phyloP scores from a whole-genome alignment of 1,284 basidiomycete genomes.

The Meira nashicola region DNA sequence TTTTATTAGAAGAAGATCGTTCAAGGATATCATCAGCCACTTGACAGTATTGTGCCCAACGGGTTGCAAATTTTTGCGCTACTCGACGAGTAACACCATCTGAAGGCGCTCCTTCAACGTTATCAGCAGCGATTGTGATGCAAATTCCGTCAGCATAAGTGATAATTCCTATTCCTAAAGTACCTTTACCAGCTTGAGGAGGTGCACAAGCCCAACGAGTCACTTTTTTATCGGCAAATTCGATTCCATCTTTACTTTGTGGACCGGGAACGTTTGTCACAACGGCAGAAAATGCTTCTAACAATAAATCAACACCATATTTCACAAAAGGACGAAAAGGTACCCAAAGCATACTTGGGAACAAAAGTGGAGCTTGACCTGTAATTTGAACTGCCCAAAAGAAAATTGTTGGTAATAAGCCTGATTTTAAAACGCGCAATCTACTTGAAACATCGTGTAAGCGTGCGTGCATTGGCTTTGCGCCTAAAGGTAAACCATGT shows the following conservation, averaged over 20 bases:
- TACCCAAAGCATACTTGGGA: slow-evolving; percentile 12
- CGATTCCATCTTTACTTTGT: slow-evolving; percentile 20
- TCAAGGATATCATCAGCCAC: slow-evolving; percentile 8
- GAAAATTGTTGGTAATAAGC: slow-evolving; percentile 29
- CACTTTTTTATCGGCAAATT: slow-evolving; percentile 30
- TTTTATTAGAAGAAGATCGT: background rate
- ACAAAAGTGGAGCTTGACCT: slow-evolving; percentile 30
- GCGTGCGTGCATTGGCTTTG: slow-evolving; percentile 26
- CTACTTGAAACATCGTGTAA: slow-evolving; percentile 34
- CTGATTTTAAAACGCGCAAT: slow-evolving; percentile 41
- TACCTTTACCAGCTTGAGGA: slow-evolving; percentile 44
- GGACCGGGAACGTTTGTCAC: slow-evolving; percentile 50
- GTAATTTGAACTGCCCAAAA: slow-evolving; percentile 35
- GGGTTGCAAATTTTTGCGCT: slow-evolving; percentile 6
- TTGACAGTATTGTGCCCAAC: slow-evolving; percentile 12
- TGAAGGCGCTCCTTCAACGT: slow-evolving; percentile 1
- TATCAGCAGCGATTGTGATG: slow-evolving; percentile 43
- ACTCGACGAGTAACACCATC: slow-evolving; percentile 11
- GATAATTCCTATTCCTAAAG: slow-evolving; percentile 47
- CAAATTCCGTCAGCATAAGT: slow-evolving; percentile 36
- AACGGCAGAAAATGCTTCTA: slow-evolving; percentile 36
- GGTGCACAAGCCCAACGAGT: slow-evolving; percentile 25
- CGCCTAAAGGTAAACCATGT: slow-evolving; percentile 17
- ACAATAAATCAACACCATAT: background rate
- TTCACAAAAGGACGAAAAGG: slow-evolving; percentile 8